phyloP scores from a whole-genome alignment of 192 early-diverging fungal genomes.

The Mortierella alpina region DNA sequence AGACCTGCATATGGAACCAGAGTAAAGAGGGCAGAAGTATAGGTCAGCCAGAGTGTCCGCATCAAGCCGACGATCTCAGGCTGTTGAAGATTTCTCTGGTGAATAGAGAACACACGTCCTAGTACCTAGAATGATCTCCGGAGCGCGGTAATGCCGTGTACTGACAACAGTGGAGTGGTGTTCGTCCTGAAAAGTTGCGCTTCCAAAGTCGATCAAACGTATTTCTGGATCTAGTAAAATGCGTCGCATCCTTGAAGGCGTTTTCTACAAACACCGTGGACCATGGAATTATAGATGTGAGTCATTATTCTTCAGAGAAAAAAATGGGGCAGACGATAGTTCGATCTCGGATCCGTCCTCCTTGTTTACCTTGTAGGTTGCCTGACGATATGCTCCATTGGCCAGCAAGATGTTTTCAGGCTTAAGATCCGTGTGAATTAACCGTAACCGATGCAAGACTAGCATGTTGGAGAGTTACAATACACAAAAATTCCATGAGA shows the following conservation, averaged over 20 bases:
- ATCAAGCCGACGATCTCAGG: neutral
- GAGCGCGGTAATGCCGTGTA: constrained; percentile 96
- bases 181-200: constrained; percentile 92
- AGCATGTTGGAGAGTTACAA: neutral
- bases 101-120: too few species aligned
- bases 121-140: constrained; percentile 92
- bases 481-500: neutral
- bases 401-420: constrained; percentile 93
- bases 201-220: constrained; percentile 96
- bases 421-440: constrained; percentile 98
- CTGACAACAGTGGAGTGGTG: constrained; percentile 95
- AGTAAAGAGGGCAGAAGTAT: neutral
- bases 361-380: constrained; percentile 58
- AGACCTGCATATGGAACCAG: constrained; percentile 50
- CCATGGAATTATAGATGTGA: neutral
- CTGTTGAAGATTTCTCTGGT: neutral
- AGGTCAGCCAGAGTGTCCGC: neutral
- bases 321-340: neutral
- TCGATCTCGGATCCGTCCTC: neutral
- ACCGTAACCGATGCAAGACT: constrained; percentile 85
- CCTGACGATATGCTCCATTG: constrained; percentile 65
- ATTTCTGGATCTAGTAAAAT: constrained; percentile 81
- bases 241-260: constrained; percentile 64
- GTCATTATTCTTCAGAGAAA: neutral
- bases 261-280: constrained; percentile 49